phyloP scores from a whole-genome alignment of 2,329 filamentous ascomycete genomes.

The Pseudopithomyces maydicus region DNA sequence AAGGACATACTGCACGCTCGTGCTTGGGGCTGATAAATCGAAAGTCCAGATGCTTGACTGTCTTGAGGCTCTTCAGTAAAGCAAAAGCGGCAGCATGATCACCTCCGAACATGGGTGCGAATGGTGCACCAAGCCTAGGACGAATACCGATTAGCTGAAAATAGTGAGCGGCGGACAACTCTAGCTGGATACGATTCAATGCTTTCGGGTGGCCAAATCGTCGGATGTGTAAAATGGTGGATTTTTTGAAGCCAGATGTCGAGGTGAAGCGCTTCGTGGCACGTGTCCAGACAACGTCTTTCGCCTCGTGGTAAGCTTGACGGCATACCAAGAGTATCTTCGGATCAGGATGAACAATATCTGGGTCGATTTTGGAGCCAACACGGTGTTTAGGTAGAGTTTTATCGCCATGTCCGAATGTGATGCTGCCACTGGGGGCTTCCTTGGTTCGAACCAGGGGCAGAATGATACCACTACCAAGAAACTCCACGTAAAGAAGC shows the following conservation, averaged over 20 bases:
- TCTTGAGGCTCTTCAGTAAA: background rate
- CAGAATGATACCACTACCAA: conserved; percentile 15
- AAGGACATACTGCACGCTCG: conserved; percentile 15
- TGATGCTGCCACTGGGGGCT: background rate
- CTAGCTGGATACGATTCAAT: conserved; percentile 17
- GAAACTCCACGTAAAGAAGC: conserved; percentile 13
- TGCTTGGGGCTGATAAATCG: conserved; percentile 26
- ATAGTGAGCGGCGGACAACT: conserved; percentile 15
- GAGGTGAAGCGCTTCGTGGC: conserved; percentile 14
- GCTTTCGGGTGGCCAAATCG: background rate
- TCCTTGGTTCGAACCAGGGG: conserved; percentile 5
- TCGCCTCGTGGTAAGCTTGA: background rate
- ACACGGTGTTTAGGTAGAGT: background rate
- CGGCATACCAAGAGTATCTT: background rate
- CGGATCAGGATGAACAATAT: background rate
- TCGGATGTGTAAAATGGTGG: background rate
- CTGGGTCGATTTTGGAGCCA: conserved; percentile 14
- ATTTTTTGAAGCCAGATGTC: background rate
- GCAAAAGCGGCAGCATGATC: background rate
- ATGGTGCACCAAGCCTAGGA: background rate
- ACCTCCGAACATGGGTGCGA: background rate
- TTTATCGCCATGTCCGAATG: conserved; percentile 11
- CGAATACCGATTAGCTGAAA: conserved; percentile 14
- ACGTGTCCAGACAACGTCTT: background rate
- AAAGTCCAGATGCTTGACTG: conserved; percentile 18